phyloP scores from a whole-genome alignment of 169 alveolate species.

The Plasmodium inui region DNA sequence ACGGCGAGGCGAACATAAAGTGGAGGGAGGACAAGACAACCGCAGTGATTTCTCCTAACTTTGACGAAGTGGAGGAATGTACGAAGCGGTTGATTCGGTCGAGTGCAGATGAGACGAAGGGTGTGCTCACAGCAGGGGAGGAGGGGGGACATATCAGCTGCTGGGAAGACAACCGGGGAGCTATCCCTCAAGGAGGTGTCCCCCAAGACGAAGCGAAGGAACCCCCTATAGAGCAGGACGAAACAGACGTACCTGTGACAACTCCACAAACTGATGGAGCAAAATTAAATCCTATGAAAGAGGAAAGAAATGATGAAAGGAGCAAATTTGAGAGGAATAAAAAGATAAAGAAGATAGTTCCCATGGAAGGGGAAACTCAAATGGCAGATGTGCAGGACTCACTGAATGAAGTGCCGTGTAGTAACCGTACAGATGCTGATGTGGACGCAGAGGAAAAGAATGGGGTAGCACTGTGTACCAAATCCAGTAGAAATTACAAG shows the following conservation, averaged over 20 bases:
- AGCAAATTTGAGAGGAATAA: background rate
- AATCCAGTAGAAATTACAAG: background rate
- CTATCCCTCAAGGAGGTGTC: too few relatives aligned
- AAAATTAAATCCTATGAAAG: background rate
- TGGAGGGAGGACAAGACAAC: background rate
- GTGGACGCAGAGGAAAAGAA: background rate
- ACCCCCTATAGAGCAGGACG: background rate
- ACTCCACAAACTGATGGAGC: background rate
- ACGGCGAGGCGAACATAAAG: background rate
- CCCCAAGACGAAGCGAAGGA: background rate
- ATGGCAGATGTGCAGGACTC: background rate
- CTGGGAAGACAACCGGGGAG: too few relatives aligned
- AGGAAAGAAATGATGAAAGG: background rate
- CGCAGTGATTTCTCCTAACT: background rate
- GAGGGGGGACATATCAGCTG: background rate
- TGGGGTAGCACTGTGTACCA: background rate
- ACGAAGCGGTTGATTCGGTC: background rate
- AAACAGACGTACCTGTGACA: background rate
- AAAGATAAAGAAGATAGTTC: background rate
- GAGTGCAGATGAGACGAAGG: background rate
- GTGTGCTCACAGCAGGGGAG: background rate
- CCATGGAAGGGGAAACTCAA: background rate
- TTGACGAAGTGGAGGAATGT: background rate
- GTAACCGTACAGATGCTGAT: background rate
- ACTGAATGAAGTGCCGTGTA: background rate